Conservation (phyloP, 2,329 filamentous ascomycete genomes). For the Phyllosticta citribraziliensis region DNA sequence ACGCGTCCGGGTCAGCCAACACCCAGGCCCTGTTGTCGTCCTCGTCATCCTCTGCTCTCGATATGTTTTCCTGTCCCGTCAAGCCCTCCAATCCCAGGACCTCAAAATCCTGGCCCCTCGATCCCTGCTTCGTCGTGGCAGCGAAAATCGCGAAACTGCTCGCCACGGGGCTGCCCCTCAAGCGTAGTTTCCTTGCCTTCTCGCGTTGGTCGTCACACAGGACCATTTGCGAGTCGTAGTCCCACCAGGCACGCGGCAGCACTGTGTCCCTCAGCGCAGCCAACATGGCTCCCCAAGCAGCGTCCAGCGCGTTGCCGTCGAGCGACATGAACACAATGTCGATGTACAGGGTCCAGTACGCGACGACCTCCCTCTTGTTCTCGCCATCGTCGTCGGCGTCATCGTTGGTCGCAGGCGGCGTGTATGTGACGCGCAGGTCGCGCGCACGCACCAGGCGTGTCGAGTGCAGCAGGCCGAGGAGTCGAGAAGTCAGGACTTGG, state of each 20-base stretch:
- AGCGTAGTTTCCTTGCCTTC: conserved; percentile 45
- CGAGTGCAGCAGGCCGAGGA: conserved; percentile 66
- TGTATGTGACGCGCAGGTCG: conserved; percentile 65
- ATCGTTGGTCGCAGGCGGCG: conserved; percentile 33
- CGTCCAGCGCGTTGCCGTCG: conserved; percentile 86
- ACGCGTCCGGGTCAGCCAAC: conserved; percentile 75
- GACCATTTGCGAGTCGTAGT: conserved; percentile 68
- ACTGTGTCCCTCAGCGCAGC: conserved; percentile 71
- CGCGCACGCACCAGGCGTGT: conserved; percentile 56
- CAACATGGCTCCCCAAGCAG: conserved; percentile 74
- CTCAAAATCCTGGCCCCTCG: conserved; percentile 18
- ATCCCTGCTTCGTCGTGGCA: conserved; percentile 21
- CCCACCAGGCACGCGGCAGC: conserved; percentile 73
- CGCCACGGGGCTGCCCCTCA: conserved; percentile 62
- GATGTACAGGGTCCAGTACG: conserved; percentile 92
- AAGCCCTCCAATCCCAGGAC: conserved; percentile 32
- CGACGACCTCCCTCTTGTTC: conserved; percentile 52
- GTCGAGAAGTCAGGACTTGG: conserved; percentile 72
- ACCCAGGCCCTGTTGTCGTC: conserved; percentile 48
- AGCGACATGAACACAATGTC: conserved; percentile 91
- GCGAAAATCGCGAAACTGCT: conserved; percentile 70
- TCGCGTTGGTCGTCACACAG: conserved; percentile 58
- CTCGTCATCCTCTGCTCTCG: conserved; percentile 13
- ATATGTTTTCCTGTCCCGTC: conserved; percentile 18
- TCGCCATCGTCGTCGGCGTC: conserved; percentile 39